A percentile compares a stretch with the other conserved stretches of the same genome.
Evolutionary conservation across 495 filamentous ascomycete species (phyloP).

Genomic region (Tuber magnatum): DNA sequence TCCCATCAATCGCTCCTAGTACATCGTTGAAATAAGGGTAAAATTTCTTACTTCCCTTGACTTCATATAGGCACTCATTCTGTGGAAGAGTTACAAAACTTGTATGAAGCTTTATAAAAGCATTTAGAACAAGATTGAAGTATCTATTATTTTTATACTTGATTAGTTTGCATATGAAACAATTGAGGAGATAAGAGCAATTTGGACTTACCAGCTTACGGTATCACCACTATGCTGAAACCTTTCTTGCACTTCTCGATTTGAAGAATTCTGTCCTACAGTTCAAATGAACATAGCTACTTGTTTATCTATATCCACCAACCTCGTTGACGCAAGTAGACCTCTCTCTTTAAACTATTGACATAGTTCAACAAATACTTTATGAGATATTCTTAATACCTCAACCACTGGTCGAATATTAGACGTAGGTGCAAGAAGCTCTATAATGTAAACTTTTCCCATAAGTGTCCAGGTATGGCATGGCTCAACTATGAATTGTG

Average conservation of each 20-base stretch:
- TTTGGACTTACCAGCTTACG: not conserved
- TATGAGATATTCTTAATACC: too few species aligned
- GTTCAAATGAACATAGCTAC: slow-evolving; percentile 6
- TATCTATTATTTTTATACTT: not conserved
- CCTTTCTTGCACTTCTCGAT: not conserved
- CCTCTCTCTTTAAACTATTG: too few species aligned
- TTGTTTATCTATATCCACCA: not conserved
- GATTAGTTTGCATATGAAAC: not conserved
- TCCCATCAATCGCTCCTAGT: slow-evolving; percentile 23
- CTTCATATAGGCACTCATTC: not conserved
- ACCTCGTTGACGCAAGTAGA: too few species aligned
- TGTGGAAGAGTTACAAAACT: too few species aligned
- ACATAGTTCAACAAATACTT: too few species aligned
- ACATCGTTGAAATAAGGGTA: slow-evolving; percentile 27
- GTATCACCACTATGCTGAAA: slow-evolving; percentile 2
- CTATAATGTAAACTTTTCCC: too few species aligned
- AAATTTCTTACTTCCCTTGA: not conserved
- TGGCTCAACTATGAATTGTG: too few species aligned
- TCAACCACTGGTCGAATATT: too few species aligned
- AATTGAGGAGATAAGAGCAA: not conserved
- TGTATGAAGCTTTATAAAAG: too few species aligned
- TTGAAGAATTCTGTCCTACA: not conserved
- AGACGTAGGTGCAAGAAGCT: too few species aligned
- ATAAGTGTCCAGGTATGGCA: too few species aligned
- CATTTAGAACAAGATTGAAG: not conserved